Evolutionary conservation across 106 monocot genomes (phyloP), one percentile per base, ranked within the genome.

Genomic region (Dioscorea zingiberensis): DNA sequence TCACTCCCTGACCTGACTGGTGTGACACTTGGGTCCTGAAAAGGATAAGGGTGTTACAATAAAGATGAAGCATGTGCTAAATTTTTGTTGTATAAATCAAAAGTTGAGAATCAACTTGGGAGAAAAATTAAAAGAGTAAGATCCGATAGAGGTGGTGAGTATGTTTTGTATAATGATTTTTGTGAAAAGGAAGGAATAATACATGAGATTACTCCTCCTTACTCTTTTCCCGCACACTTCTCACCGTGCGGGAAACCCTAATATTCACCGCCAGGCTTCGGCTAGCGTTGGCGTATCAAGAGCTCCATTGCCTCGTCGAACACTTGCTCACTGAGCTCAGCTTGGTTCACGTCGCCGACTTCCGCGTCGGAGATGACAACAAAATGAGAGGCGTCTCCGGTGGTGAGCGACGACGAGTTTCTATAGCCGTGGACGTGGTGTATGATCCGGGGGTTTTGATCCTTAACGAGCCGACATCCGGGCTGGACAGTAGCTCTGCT

Each of bases 391-490:
- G 81, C 0, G 48, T 95, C 13, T 95, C 95, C 21, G 95, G 95
- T 17, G 95, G 95, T 2, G 91, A 95, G 77, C 67, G 81, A 7
- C 68, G 91, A 38, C 59, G 91, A 9, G 82, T 91, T 0, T 95
- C 95, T 10, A 95, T 95, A 45, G 95, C 83, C 1, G 85, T 88
- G 7, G 95, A 87, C 49, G 74, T 75, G 3, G 78, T 95, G 25
- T 88, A 91, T 46, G 77, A 87, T 30, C 95, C 95, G 0, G 27
- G 69, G 25, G 81, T 95, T 10, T 48, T 95, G 14, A 76, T 95
- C 67, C 83, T 95, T n/a, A 91, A 95, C 77, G 95, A 95, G 67
- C 95, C 95, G 13, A 95, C 95, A 5, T 95, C 91, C 4, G 95
- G 95, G 29, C 87, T 95, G 21, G 95, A 95, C 67, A 85, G 85